phyloP scores from a whole-genome alignment of 2,329 filamentous ascomycete genomes.

The Fusarium solani-melongenae region DNA sequence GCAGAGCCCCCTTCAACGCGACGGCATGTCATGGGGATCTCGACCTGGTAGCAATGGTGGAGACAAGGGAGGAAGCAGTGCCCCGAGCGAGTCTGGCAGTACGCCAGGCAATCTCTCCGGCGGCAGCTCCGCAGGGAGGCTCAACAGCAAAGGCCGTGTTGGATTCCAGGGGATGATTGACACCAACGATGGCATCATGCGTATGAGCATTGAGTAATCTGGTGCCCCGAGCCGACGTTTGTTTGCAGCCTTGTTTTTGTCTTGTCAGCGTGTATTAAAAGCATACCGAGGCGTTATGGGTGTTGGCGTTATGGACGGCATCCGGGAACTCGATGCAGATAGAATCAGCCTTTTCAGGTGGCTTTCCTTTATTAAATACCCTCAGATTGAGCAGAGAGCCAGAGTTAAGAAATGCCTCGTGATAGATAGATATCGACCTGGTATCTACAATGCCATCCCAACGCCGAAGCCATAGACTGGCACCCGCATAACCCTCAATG shows the following conservation, averaged over 20 bases:
- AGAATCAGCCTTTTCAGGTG: conserved; percentile 19
- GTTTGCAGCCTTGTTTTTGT: not conserved
- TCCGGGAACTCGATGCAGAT: conserved; percentile 12
- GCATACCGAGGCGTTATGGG: conserved; percentile 38
- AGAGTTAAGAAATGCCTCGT: conserved; percentile 16
- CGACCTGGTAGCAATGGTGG: conserved; percentile 72
- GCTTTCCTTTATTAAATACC: conserved; percentile 33
- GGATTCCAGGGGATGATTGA: conserved; percentile 94
- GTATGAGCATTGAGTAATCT: conserved; percentile 89
- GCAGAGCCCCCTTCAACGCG: conserved; percentile 83
- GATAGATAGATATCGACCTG: conserved; percentile 32
- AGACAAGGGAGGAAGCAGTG: conserved; percentile 62
- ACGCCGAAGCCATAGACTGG: conserved; percentile 33
- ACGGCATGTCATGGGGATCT: conserved; percentile 77
- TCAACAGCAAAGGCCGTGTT: conserved; percentile 70
- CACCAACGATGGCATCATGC: conserved; percentile 94
- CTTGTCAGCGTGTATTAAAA: conserved; percentile 9
- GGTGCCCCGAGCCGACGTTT: not conserved
- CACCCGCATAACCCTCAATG: conserved; percentile 21
- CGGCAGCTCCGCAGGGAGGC: conserved; percentile 54
- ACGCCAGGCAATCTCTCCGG: conserved; percentile 44
- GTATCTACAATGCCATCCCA: conserved; percentile 39
- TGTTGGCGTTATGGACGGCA: conserved; percentile 14
- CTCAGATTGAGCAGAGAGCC: conserved; percentile 16
- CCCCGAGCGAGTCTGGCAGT: conserved; percentile 63